Percentiles rank a stretch among this genome's conserved stretches.
phyloP scores from a whole-genome alignment of 2,329 filamentous ascomycete species.

The Aureobasidium sp. region DNA sequence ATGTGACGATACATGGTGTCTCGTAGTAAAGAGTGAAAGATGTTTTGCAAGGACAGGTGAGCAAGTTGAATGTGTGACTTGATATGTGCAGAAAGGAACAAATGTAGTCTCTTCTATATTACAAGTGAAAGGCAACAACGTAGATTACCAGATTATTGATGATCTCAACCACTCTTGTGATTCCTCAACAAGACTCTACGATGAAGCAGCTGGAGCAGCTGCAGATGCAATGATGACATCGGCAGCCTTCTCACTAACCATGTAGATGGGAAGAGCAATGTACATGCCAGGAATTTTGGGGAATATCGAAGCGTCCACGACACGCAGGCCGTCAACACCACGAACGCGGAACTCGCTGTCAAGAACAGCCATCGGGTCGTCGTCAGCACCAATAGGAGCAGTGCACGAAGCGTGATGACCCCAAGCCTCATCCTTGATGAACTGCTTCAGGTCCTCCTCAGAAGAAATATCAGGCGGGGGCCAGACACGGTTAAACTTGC shows the following conservation, averaged over 20 bases:
- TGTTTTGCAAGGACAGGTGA: no score
- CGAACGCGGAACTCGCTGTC: slow-evolving; percentile 49
- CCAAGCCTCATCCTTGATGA: slow-evolving; percentile 43
- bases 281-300: slow-evolving; percentile 49
- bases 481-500: slow-evolving; percentile 35
- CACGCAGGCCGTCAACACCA: slow-evolving; percentile 46
- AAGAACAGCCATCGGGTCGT: slow-evolving; percentile 47
- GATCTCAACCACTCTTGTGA: not conserved
- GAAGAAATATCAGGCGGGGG: slow-evolving; percentile 35
- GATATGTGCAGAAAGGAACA: not conserved
- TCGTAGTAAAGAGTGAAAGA: no score
- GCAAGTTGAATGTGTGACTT: not conserved
- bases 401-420: slow-evolving; percentile 51
- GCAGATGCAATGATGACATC: slow-evolving; percentile 39
- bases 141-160: not conserved
- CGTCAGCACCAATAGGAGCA: slow-evolving; percentile 45
- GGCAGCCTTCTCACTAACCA: slow-evolving; percentile 53
- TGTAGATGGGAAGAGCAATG: slow-evolving; percentile 43
- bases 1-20: no score
- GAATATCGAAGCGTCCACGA: slow-evolving; percentile 54
- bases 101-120: not conserved
- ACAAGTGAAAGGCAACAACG: no score
- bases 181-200: no score
- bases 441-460: slow-evolving; percentile 38
- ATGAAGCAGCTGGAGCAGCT: not conserved